Evolutionary conservation across 2,329 filamentous ascomycete genomes (phyloP).

Genomic region (Aspergillus glaucus): DNA sequence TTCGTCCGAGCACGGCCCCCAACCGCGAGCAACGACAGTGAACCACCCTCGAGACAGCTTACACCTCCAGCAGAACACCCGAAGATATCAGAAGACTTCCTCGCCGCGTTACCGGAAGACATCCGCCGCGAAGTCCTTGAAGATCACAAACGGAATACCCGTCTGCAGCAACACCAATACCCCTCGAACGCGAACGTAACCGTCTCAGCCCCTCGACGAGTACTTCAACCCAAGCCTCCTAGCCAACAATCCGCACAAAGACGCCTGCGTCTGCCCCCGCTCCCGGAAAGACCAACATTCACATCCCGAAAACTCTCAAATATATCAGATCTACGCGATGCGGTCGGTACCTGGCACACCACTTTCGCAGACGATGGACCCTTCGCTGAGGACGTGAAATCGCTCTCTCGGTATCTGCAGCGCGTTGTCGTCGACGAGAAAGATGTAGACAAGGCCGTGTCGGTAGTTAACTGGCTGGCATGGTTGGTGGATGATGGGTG

Average conservation of each 20-base stretch:
- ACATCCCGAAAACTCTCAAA: slow-evolving; percentile 52
- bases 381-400: slow-evolving; percentile 68
- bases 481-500: slow-evolving; percentile 33
- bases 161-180: slow-evolving; percentile 53
- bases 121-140: slow-evolving; percentile 70
- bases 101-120: slow-evolving; percentile 76
- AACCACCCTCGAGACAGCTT: slow-evolving; percentile 14
- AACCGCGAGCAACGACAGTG: slow-evolving; percentile 7
- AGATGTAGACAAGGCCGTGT: slow-evolving; percentile 68
- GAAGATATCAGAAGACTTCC: slow-evolving; percentile 61
- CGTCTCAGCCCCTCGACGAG: slow-evolving; percentile 24
- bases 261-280: slow-evolving; percentile 40
- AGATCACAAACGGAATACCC: slow-evolving; percentile 57
- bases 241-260: slow-evolving; percentile 16
- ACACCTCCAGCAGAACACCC: slow-evolving; percentile 22
- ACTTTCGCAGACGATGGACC: slow-evolving; percentile 70
- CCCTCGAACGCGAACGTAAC: slow-evolving; percentile 39
- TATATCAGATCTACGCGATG: slow-evolving; percentile 62
- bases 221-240: slow-evolving; percentile 12
- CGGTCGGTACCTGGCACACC: slow-evolving; percentile 68
- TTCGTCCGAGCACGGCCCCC: slow-evolving; percentile 47
- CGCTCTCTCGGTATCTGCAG: slow-evolving; percentile 66
- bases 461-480: slow-evolving; percentile 60
- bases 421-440: slow-evolving; percentile 69
- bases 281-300: slow-evolving; percentile 53